phyloP scores from a whole-genome alignment of 2,329 filamentous ascomycete genomes.

The Hymenotorrendiella dingleyae region DNA sequence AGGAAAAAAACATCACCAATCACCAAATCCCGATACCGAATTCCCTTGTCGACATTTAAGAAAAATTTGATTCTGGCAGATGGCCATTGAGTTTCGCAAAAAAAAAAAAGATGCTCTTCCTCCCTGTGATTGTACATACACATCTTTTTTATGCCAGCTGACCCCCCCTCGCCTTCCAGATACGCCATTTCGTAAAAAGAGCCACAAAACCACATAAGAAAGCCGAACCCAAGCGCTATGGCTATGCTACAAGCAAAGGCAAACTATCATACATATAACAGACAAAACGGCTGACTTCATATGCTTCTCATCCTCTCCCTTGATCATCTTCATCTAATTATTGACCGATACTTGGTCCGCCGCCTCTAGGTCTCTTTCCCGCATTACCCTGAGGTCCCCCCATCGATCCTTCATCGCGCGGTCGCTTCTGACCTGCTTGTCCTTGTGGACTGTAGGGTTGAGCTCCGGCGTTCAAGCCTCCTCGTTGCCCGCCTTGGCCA shows the following conservation, averaged over 20 bases:
- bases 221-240: constrained; percentile 19
- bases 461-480: constrained; percentile 30
- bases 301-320: too few species aligned
- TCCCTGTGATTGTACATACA: background rate
- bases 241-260: constrained; percentile 23
- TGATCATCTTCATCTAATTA: constrained; percentile 8
- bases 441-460: constrained; percentile 24
- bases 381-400: constrained; percentile 29
- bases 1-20: too few species aligned
- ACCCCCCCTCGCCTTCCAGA: background rate
- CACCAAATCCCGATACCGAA: too few species aligned
- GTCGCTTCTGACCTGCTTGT: constrained; percentile 26
- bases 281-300: too few species aligned
- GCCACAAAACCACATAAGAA: constrained; percentile 21
- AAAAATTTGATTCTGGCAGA: too few species aligned
- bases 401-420: constrained; percentile 28
- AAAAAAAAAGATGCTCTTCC: too few species aligned
- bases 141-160: background rate
- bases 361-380: constrained; percentile 43
- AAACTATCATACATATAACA: constrained; percentile 26
- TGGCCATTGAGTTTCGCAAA: too few species aligned
- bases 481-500: constrained; percentile 17
- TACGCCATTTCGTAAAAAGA: constrained; percentile 10
- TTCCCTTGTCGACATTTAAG: too few species aligned
- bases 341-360: constrained; percentile 24